phyloP scores from a whole-genome alignment of 805 yeast species.

The Saturnispora silvae region DNA sequence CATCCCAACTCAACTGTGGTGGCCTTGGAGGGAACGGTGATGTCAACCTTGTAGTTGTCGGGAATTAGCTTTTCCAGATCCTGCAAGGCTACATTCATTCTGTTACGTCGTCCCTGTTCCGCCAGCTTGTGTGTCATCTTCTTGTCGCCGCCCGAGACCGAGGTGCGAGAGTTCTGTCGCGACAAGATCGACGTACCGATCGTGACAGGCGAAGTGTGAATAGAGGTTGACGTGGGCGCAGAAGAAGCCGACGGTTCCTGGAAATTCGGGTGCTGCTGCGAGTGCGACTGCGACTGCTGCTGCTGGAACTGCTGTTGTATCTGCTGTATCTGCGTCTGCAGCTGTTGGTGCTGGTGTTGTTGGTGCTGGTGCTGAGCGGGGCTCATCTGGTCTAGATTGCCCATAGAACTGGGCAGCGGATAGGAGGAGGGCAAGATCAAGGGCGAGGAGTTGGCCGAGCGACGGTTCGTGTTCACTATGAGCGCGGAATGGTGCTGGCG shows the following conservation, averaged over 20 bases:
- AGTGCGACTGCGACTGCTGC: neutral
- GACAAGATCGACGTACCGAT: slow-evolving; percentile 11
- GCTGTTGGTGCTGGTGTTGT: too few species aligned
- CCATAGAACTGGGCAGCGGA: slow-evolving; percentile 4
- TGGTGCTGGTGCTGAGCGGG: neutral
- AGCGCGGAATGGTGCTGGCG: slow-evolving; percentile 21
- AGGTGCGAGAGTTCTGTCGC: slow-evolving; percentile 1
- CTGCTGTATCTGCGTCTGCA: too few species aligned
- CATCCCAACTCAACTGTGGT: slow-evolving; percentile 90
- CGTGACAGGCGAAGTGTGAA: too few species aligned
- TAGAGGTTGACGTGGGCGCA: too few species aligned
- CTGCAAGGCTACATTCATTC: slow-evolving; percentile 80
- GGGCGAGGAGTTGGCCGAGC: slow-evolving; percentile 26
- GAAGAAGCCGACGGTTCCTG: neutral
- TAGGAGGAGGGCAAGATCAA: slow-evolving; percentile 27
- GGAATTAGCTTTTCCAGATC: slow-evolving; percentile 67
- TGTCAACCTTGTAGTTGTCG: slow-evolving; percentile 40
- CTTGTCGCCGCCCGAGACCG: slow-evolving; percentile 28
- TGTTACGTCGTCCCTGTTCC: slow-evolving; percentile 89
- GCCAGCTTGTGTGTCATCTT: slow-evolving; percentile 81
- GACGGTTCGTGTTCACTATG: slow-evolving; percentile 24
- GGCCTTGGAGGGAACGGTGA: slow-evolving; percentile 77
- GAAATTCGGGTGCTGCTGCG: neutral
- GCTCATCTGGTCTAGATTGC: neutral
- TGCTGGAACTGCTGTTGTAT: too few species aligned